These are phyloP conservation scores for Hymenoscyphus repandus DNA, from an alignment of 2,329 filamentous ascomycete genomes.

Conservation along the genomic window DNA sequence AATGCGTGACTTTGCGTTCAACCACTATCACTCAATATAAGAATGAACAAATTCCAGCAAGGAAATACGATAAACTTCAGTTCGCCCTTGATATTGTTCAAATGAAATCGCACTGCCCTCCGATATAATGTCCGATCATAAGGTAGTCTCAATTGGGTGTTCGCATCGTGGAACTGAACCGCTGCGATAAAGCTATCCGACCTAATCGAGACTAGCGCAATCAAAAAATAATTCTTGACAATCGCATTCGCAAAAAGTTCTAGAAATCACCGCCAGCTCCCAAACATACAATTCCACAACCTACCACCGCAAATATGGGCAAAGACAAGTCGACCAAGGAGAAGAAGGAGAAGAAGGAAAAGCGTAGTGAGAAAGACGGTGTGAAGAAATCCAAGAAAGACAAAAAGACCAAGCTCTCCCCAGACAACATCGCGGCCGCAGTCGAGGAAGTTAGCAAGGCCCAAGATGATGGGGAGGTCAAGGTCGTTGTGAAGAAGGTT, in stretches of 20 bases:
- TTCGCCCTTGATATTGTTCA: too few species aligned
- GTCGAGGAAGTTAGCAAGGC: slow-evolving; percentile 62
- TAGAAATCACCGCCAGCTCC: background rate
- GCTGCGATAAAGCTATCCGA: background rate
- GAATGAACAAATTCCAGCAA: too few species aligned
- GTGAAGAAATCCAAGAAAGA: slow-evolving; percentile 42
- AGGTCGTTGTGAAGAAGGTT: slow-evolving; percentile 32
- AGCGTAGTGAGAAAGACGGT: slow-evolving; percentile 43
- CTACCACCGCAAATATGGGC: slow-evolving; percentile 22
- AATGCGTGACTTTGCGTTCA: background rate
- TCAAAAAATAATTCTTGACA: slow-evolving; percentile 1
- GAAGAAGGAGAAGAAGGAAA: slow-evolving; percentile 65
- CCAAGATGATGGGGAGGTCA: slow-evolving; percentile 39
- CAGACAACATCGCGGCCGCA: slow-evolving; percentile 49
- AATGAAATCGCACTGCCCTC: too few species aligned
- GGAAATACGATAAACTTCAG: too few species aligned
- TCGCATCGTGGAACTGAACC: background rate
- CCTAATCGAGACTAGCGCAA: slow-evolving; percentile 14
- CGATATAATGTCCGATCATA: too few species aligned
- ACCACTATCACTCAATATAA: too few species aligned
- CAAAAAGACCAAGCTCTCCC: slow-evolving; percentile 36
- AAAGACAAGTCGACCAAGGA: slow-evolving; percentile 30
- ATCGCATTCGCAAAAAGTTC: slow-evolving; percentile 2
- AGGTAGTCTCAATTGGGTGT: background rate
- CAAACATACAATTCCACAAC: slow-evolving; percentile 3